Base-by-base conservation (phyloP, 1,284 basidiomycete species). In the Ustilago lituana region DNA sequence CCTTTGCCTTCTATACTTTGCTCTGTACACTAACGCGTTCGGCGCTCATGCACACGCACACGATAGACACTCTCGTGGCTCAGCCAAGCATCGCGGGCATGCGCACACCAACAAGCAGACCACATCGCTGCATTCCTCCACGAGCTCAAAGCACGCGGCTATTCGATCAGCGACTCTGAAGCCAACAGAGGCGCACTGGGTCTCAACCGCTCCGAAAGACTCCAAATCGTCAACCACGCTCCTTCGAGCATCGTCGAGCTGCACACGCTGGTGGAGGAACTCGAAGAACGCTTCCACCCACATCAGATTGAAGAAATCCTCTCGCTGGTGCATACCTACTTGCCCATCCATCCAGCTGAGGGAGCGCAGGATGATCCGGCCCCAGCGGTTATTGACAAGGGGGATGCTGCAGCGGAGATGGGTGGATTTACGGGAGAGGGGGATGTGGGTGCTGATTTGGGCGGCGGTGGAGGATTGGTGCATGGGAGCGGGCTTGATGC, bases 191-290 rank as follows among this genome's bases (percentile, higher is more conserved):
- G 66, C 17, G 60, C 46, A 14, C 91, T 88, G 61, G 86, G 87
- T 9, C 84, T 97, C 61, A 94, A 93, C 0, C 95, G 94, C 77
- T 88, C 90, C 4, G 94, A 97, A 85, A 92, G 94, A 73, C 85
- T 97, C 4, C 93, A 95, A 80, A 87, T 95, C 31, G 89, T 93
- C 43, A 96, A 97, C 79, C 86, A 95, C 14, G 90, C 90, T 0
- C 94, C 94, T 1, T 88, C 86, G 5, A 87, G 88, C 45, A 84
- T 89, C 0, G 92, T 96, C 26, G 93, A 94, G 79, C 87, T 97
- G 20, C 94, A 96, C 74, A 90, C 93, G 43, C 93, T 94, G 73
- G 88, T 97, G 14, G 93, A 96, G 83, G 93, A 95, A 81, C 84
- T 93, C 2, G 91, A 93, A 82, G 90, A 91, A 65, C 87, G 93